Evolutionary conservation across 2,329 filamentous ascomycete genomes (phyloP).

Genomic region (Exophiala sp.): DNA sequence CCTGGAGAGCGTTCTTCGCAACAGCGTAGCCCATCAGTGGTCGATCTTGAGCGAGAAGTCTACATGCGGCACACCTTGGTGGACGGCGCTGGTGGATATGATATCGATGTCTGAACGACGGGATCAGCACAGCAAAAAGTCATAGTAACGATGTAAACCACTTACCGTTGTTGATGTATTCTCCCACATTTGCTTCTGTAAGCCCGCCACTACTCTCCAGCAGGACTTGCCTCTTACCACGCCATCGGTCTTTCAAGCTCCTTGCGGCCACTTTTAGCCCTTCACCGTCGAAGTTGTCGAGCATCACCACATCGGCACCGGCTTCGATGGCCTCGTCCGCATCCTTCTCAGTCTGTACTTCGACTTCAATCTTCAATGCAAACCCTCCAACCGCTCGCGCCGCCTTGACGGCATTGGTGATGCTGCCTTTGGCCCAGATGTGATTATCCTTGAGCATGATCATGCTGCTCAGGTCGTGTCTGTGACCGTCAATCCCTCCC

Average conservation of each 20-base stretch:
- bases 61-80: slow-evolving; percentile 88
- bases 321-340: slow-evolving; percentile 86
- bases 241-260: slow-evolving; percentile 74
- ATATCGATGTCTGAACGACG: slow-evolving; percentile 73
- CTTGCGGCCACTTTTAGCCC: slow-evolving; percentile 69
- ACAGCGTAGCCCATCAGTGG: slow-evolving; percentile 48
- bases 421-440: slow-evolving; percentile 69
- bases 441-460: slow-evolving; percentile 99
- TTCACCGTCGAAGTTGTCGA: slow-evolving; percentile 86
- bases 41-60: slow-evolving; percentile 95
- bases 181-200: slow-evolving; percentile 73
- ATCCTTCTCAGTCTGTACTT: slow-evolving; percentile 81
- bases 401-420: slow-evolving; percentile 75
- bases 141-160: neutral
- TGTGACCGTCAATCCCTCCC: slow-evolving; percentile 83
- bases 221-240: slow-evolving; percentile 61
- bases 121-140: neutral
- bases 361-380: slow-evolving; percentile 89
- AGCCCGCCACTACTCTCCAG: slow-evolving; percentile 90
- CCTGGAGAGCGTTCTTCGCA: too few species aligned
- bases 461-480: slow-evolving; percentile 89
- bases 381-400: slow-evolving; percentile 83
- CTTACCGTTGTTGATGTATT: slow-evolving; percentile 70
- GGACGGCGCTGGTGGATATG: slow-evolving; percentile 91
- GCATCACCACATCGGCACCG: slow-evolving; percentile 92